These are phyloP conservation scores for Xylaria telfairii DNA, from an alignment of 495 filamentous ascomycete genomes.

Conservation along the genomic window DNA sequence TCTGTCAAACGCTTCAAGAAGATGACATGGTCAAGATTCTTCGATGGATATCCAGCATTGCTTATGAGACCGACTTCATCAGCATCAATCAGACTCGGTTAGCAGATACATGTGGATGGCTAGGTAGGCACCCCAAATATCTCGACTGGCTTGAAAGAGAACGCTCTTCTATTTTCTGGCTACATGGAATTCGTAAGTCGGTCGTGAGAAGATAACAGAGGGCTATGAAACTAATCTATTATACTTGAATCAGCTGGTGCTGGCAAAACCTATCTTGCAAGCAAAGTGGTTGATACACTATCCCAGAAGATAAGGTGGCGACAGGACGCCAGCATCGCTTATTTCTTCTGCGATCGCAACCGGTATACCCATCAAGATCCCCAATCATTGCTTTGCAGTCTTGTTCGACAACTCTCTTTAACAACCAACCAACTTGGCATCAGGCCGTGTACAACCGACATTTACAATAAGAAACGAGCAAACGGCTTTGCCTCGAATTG, in stretches of 20 bases:
- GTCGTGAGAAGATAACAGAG: background rate
- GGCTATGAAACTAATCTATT: background rate
- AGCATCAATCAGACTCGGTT: background rate
- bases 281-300: conserved; percentile 1
- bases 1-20: background rate
- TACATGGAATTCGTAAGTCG: conserved; percentile 1
- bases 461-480: background rate
- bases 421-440: background rate
- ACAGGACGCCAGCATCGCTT: background rate
- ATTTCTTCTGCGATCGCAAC: conserved; percentile 3
- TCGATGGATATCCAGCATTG: background rate
- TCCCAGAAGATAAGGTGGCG: background rate
- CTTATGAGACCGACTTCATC: background rate
- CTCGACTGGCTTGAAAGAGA: conserved; percentile 1
- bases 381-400: background rate
- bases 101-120: background rate
- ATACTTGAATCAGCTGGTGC: background rate
- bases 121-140: background rate
- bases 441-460: background rate
- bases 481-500: background rate
- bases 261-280: background rate
- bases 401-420: background rate
- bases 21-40: background rate
- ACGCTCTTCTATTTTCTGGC: background rate
- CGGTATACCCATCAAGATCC: background rate